Evolutionary conservation across 371 early-diverging fungal species (phyloP).

Genomic region (Mortierella sp.): DNA sequence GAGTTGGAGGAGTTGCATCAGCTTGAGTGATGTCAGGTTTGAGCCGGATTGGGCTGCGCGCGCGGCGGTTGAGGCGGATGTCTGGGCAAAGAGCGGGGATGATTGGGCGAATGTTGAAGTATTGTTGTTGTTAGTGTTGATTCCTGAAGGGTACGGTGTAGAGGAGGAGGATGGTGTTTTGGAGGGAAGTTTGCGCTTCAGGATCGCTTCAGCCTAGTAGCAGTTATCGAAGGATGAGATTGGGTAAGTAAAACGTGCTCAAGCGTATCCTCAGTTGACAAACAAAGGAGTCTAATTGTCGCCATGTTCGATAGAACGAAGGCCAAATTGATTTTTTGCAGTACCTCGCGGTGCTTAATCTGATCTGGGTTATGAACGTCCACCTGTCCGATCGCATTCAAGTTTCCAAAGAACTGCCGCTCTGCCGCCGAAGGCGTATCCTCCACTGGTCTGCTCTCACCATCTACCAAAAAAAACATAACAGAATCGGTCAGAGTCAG

Average conservation of each 20-base stretch:
- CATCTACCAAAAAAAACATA: slow-evolving; percentile 20
- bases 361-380: slow-evolving; percentile 45
- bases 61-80: slow-evolving; percentile 7
- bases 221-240: neutral
- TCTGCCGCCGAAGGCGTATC: slow-evolving; percentile 55
- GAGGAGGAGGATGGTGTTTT: slow-evolving; percentile 28
- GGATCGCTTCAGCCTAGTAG: slow-evolving; percentile 37
- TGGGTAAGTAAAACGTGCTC: neutral
- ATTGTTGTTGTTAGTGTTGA: neutral
- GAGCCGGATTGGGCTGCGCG: neutral
- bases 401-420: slow-evolving; percentile 53
- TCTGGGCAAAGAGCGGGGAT: neutral
- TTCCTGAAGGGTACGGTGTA: slow-evolving; percentile 7
- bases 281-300: neutral
- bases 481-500: neutral
- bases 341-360: slow-evolving; percentile 52
- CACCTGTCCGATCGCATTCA: slow-evolving; percentile 46
- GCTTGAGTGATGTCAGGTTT: slow-evolving; percentile 39
- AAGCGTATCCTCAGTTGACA: neutral
- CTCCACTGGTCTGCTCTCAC: slow-evolving; percentile 47
- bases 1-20: slow-evolving; percentile 44
- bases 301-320: too few species aligned
- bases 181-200: slow-evolving; percentile 44
- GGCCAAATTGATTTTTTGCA: neutral
- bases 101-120: neutral